phyloP scores from a whole-genome alignment of 352 stramenopile species.

The Phytopythium mirpurense region DNA sequence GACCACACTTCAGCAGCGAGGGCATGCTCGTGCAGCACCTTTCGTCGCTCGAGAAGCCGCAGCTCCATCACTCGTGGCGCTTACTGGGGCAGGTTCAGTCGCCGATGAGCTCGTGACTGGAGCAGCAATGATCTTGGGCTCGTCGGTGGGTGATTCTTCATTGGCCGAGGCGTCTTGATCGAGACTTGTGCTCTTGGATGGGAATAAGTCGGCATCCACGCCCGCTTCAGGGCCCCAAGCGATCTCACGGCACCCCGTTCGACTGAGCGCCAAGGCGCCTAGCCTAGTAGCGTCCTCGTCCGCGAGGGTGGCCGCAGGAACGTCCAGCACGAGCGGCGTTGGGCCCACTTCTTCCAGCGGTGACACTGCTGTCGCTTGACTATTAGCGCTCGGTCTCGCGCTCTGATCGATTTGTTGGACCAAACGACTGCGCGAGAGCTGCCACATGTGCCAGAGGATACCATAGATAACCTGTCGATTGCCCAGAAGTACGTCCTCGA shows the following conservation, averaged over 20 bases:
- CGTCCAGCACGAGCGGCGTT: slow-evolving; percentile 15
- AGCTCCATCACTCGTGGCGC: neutral
- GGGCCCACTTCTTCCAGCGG: too few relatives aligned
- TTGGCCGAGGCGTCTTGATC: neutral
- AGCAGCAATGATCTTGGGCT: neutral
- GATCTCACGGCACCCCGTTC: neutral
- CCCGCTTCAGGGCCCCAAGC: neutral
- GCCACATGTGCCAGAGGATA: slow-evolving; percentile 51
- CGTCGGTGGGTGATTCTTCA: neutral
- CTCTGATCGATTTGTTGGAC: neutral
- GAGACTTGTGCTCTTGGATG: slow-evolving; percentile 3
- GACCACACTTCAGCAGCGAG: too few relatives aligned
- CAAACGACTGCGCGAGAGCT: slow-evolving; percentile 7
- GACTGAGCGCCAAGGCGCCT: neutral
- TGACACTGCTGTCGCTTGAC: neutral
- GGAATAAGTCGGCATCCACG: slow-evolving; percentile 20
- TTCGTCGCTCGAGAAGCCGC: neutral
- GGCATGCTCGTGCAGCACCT: neutral
- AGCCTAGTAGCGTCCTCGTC: neutral
- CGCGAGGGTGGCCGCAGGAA: neutral
- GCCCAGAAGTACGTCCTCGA: slow-evolving; percentile 38
- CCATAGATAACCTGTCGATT: slow-evolving; percentile 41
- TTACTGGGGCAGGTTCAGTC: neutral
- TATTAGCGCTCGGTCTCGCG: neutral
- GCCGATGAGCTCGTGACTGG: neutral